These are phyloP conservation scores for Chlamydomonas schloesseri DNA, from an alignment of 139 green algal genomes.

Conservation along the genomic window DNA sequence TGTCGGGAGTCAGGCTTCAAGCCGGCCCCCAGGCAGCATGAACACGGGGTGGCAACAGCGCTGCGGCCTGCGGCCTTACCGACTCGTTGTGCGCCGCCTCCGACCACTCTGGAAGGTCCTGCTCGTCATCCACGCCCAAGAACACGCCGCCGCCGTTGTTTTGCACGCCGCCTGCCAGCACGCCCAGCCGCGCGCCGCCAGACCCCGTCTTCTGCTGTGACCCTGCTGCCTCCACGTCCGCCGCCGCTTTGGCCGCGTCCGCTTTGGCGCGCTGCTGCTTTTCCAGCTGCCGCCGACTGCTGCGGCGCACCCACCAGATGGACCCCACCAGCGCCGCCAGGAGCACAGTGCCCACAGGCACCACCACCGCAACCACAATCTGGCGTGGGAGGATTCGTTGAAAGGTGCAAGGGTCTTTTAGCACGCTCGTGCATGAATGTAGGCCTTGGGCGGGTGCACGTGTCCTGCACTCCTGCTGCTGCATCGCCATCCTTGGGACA, in stretches of 20 bases:
- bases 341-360: background rate
- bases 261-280: background rate
- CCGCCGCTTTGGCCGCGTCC: no score
- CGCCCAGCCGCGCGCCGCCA: background rate
- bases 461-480: no score
- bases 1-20: background rate
- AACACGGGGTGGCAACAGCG: no score
- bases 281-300: background rate
- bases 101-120: background rate
- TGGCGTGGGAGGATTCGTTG: no score
- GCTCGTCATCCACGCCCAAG: background rate
- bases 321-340: background rate
- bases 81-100: background rate
- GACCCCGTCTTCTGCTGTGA: no score
- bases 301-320: background rate
- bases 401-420: no score
- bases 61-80: no score
- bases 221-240: no score
- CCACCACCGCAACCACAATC: background rate
- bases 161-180: background rate
- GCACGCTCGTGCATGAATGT: no score
- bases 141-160: conserved; percentile 5
- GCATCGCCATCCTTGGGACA: no score
- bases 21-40: no score
- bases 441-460: no score